These are phyloP conservation scores for Colletotrichum camelliae DNA, from an alignment of 2,329 filamentous ascomycete species.

Conservation along the genomic window DNA sequence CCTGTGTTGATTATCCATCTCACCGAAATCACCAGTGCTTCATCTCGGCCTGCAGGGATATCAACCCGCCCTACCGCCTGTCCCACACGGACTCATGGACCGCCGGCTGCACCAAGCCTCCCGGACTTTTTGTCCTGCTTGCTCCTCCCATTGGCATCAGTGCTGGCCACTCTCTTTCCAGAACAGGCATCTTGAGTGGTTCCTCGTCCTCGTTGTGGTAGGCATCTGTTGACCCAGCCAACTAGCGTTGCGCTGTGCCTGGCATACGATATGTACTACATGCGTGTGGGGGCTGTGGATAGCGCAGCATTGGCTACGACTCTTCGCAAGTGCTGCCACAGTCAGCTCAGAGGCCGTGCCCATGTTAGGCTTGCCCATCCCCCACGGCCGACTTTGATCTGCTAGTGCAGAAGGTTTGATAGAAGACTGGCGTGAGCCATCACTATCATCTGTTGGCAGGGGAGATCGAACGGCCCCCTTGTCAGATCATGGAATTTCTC, in stretches of 20 bases:
- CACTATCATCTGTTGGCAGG: background rate
- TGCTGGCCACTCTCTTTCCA: background rate
- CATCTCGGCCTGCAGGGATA: conserved; percentile 14
- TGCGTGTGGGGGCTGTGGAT: background rate
- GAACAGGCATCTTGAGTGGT: background rate
- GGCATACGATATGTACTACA: background rate
- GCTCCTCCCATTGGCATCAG: background rate
- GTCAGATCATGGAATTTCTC: background rate
- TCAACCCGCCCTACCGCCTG: background rate
- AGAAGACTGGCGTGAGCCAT: background rate
- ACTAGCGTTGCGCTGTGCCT: conserved; percentile 2
- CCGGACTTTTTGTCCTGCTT: background rate
- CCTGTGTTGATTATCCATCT: background rate
- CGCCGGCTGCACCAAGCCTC: conserved; percentile 12
- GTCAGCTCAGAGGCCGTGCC: conserved; percentile 3
- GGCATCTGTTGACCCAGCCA: background rate
- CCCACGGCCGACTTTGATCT: background rate
- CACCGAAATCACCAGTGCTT: background rate
- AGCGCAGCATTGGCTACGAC: background rate
- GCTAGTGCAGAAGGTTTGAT: background rate
- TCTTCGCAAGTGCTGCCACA: background rate
- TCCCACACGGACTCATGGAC: background rate
- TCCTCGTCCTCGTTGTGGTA: background rate
- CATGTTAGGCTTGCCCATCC: background rate
- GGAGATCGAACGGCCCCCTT: background rate